Evolutionary conservation across 768 basidiomycete genomes (phyloP), one percentile per base, ranked within the genome.

Genomic region (Mycena vitilis): DNA sequence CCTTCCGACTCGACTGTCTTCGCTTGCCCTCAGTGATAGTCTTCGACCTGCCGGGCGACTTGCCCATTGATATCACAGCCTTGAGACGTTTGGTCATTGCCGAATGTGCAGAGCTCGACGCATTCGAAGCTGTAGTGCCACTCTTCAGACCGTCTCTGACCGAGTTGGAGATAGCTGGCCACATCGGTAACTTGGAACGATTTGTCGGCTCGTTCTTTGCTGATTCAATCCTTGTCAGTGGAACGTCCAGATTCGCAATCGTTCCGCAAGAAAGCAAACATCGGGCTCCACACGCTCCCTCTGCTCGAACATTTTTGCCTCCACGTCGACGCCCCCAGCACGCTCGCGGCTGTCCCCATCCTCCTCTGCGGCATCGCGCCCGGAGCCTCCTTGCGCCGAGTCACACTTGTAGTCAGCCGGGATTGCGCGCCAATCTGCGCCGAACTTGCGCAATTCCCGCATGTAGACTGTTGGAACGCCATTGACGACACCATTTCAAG

Each of bases 401-500:
- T 66, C 7, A 53, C 65, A 15, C 49, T 66, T 44, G 25, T 53
- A 5, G 52, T 55, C 34, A 55, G 52, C 58, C 65, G 65, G 44
- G 65, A 66, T 37, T 66, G 65, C 22, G 65, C 65, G 10, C 58
- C 65, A 25, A 30, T 34, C 18, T 36, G 6, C 11, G 18, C 11
- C 16, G 63, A 62, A 30, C 30, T 57, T 45, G 15, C 34, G 1
- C 12, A 4, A 22, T 65, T 65, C 23, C 22, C 9, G n/a, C 37
- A 57, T 25, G 16, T 20, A 3, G 11, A 25, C 0, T 18, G 1
- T n/a, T 65, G 55, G 55, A 42, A 54, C n/a, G 51, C 40, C 34
- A 55, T 61, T 34, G 66, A 66, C 59, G 58, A 44, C 4, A 13
- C 20, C 13, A 16, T 64, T 37, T 42, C 44, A 2, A 5, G 18